Base-by-base conservation (phyloP, 2,329 filamentous ascomycete species). In the Raffaelea deltoideospora region DNA sequence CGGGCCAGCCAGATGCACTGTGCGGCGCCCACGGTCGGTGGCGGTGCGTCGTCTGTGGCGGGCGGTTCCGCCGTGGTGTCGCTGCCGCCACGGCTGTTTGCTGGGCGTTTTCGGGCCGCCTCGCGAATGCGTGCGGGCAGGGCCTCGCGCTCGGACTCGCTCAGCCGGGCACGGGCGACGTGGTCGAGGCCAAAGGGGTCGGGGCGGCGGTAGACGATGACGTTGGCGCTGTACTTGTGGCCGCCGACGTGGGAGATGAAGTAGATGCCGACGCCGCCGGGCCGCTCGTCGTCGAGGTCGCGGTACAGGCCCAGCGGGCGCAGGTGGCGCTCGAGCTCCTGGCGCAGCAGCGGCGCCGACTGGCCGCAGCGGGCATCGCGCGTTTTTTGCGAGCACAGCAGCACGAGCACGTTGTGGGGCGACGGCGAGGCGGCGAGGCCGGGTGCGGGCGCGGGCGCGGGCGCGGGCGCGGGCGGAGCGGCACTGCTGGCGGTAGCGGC, bases 201-300 rank as follows among this genome's bases (percentile, higher is more conserved):
- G 7, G 62, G 64, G 37, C 69, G 68, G 10, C 90, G 72, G 56
- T 98, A 96, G 2, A 98, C 67, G 64, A 98, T 82, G 48, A 96
- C 75, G 50, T 98, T 98, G 21, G 90, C 90, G 33, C 79, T 77
- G 60, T 93, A 96, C 62, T 95, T 95, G 64, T 98, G 90, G 0
- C 90, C 90, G 21, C 90, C 90, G 3, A 95, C 86, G 52, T 98
- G 90, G 47, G 77, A 88, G 52, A 96, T 92, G 53, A 95, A 96
- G 60, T 94, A 94, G 45, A 98, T 83, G 1, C 85, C 88, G 6
- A 95, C 88, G 11, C 90, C 90, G 10, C 88, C 88, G 0, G 87
- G 85, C 40, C 90, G 64, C 55, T 86, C 77, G 54, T 98, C 90
- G 52, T 92, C 76, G 33, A 90, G 60, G 53, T 96, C 88, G 22